phyloP scores from a whole-genome alignment of 2,329 filamentous ascomycete species.

The Claviceps pazoutovae region DNA sequence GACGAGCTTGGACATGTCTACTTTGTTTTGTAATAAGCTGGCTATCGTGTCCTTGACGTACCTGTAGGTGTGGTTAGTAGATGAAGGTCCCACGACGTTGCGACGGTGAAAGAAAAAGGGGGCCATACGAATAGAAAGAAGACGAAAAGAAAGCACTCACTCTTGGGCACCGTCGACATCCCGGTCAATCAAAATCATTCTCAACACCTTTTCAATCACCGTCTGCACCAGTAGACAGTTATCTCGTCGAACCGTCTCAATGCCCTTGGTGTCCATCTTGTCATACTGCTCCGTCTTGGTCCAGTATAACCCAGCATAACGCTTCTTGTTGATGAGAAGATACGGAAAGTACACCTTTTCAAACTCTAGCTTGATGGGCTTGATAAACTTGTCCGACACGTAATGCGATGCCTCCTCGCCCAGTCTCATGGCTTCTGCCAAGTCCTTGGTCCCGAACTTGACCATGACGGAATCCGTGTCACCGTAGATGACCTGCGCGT shows the following conservation, averaged over 20 bases:
- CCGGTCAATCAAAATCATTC: slow-evolving; percentile 89
- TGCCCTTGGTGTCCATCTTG: slow-evolving; percentile 99
- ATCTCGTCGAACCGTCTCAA: slow-evolving; percentile 92
- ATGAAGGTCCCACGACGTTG: neutral
- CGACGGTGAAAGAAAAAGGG: too few relatives aligned
- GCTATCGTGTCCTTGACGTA: slow-evolving; percentile 96
- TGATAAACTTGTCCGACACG: slow-evolving; percentile 85
- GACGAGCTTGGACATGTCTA: slow-evolving; percentile 98
- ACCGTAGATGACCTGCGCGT: slow-evolving; percentile 95
- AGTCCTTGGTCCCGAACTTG: slow-evolving; percentile 83
- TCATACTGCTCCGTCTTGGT: slow-evolving; percentile 89
- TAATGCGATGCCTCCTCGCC: slow-evolving; percentile 83
- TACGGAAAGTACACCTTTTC: slow-evolving; percentile 99
- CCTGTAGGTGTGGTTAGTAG: slow-evolving; percentile 29
- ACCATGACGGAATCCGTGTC: slow-evolving; percentile 99
- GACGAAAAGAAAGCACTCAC: slow-evolving; percentile 37
- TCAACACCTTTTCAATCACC: slow-evolving; percentile 89
- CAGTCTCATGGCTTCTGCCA: slow-evolving; percentile 82
- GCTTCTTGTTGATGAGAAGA: slow-evolving; percentile 98
- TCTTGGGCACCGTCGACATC: slow-evolving; percentile 85
- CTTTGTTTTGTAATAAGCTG: slow-evolving; percentile 88
- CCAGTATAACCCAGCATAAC: slow-evolving; percentile 96
- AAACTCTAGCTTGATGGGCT: slow-evolving; percentile 97
- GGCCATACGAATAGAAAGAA: too few relatives aligned
- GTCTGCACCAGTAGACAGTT: slow-evolving; percentile 93